phyloP scores from a whole-genome alignment of 2,329 filamentous ascomycete genomes.

The Trichophyton equinum region DNA sequence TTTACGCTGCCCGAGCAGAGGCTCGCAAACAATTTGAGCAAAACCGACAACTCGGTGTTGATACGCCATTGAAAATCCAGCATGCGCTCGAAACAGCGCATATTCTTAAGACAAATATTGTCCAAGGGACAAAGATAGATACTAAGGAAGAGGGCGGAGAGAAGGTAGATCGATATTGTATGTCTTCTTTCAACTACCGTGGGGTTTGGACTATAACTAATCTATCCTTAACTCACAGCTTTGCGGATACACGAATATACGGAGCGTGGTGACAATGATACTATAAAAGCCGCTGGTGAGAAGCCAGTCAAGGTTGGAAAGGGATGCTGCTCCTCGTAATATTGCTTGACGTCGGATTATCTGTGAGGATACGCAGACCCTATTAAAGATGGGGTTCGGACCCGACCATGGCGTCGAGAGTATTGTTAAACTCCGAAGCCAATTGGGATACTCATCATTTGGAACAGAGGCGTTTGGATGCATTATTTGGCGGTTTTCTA shows the following conservation, averaged over 20 bases:
- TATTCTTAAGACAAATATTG: slow-evolving; percentile 70
- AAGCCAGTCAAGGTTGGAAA: slow-evolving; percentile 31
- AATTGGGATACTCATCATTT: not conserved
- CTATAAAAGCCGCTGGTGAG: slow-evolving; percentile 50
- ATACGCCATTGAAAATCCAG: slow-evolving; percentile 52
- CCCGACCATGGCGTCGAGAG: too few relatives aligned
- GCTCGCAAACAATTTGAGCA: slow-evolving; percentile 63
- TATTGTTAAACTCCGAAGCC: not conserved
- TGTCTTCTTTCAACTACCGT: slow-evolving; percentile 13
- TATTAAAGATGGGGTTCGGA: too few relatives aligned
- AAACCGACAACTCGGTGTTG: slow-evolving; percentile 49
- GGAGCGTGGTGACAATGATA: slow-evolving; percentile 87
- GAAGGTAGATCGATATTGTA: slow-evolving; percentile 27
- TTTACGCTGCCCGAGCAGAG: slow-evolving; percentile 57
- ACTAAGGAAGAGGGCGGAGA: slow-evolving; percentile 22
- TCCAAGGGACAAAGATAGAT: slow-evolving; percentile 57
- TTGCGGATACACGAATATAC: slow-evolving; percentile 82
- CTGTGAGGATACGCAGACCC: not conserved
- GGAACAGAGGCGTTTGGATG: not conserved
- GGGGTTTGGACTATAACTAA: slow-evolving; percentile 7
- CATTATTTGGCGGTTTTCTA: not conserved
- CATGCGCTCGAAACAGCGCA: slow-evolving; percentile 73
- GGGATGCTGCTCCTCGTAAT: slow-evolving; percentile 25
- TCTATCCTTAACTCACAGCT: slow-evolving; percentile 39
- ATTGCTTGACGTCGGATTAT: not conserved